Percentiles rank a stretch among this genome's conserved stretches.
Conservation (phyloP, 148 eudicot genomes). For the Rhododendron henanense region DNA sequence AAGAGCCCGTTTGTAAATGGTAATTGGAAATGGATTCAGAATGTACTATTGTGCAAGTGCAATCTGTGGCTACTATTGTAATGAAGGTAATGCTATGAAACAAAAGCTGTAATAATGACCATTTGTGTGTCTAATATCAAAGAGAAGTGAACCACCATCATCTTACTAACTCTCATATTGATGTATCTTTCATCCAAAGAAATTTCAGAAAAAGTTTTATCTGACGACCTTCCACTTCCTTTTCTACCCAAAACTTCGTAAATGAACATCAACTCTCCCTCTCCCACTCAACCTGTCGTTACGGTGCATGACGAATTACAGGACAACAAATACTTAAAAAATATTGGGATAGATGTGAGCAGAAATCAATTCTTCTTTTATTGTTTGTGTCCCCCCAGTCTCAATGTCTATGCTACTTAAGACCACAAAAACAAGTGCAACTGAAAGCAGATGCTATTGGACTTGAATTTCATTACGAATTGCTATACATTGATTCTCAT, state of each 20-base stretch:
- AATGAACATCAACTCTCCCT: background rate
- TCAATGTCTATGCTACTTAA: background rate
- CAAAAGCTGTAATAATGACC: background rate
- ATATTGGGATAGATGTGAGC: background rate
- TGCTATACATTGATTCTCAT: background rate
- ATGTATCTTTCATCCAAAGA: background rate
- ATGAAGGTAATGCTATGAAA: background rate
- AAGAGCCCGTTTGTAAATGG: constrained; percentile 4
- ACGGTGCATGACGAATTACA: background rate
- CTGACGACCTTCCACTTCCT: background rate
- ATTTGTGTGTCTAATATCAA: background rate
- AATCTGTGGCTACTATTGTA: background rate
- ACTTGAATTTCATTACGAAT: background rate
- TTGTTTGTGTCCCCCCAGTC: background rate
- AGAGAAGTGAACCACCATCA: background rate
- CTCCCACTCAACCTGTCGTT: background rate
- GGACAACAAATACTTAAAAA: background rate
- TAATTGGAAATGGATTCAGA: background rate
- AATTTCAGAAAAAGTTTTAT: background rate
- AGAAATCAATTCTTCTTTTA: background rate
- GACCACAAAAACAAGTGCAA: background rate
- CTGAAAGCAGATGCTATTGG: background rate
- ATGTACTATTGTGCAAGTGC: background rate
- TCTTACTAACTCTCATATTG: background rate
- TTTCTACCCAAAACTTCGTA: background rate